Percentiles rank a stretch among this genome's conserved stretches.
Conservation (phyloP, 768 basidiomycete species). For the Psilocybe azurescens region DNA sequence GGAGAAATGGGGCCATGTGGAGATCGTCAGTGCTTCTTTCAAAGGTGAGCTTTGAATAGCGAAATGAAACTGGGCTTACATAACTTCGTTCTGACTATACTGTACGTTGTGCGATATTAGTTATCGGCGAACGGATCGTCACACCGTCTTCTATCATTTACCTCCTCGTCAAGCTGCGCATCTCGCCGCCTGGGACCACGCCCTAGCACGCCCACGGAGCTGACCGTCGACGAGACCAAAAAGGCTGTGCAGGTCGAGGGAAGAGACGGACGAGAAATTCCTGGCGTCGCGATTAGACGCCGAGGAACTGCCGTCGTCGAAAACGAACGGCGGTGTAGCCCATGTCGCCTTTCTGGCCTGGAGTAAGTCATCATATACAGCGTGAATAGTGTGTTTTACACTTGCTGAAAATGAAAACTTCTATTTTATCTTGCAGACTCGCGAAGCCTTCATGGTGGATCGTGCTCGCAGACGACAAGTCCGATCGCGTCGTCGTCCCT, state of each 20-base stretch:
- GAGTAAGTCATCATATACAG: constrained; percentile 51
- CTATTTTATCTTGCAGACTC: constrained; percentile 53
- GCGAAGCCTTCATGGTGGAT: constrained; percentile 95
- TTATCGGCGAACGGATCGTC: constrained; percentile 89
- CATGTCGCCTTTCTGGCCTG: constrained; percentile 95
- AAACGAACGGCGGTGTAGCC: constrained; percentile 55
- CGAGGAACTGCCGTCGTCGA: constrained; percentile 56
- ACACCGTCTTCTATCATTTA: constrained; percentile 90
- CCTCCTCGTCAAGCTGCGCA: constrained; percentile 81
- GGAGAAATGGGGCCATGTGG: constrained; percentile 73
- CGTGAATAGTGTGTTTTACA: background rate
- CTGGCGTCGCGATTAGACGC: constrained; percentile 63
- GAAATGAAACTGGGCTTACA: background rate
- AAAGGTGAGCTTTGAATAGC: constrained; percentile 60
- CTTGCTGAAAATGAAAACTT: background rate
- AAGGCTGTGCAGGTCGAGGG: constrained; percentile 49
- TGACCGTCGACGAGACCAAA: constrained; percentile 54
- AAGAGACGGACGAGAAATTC: constrained; percentile 74
- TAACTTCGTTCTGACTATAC: background rate
- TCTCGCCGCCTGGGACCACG: constrained; percentile 57
- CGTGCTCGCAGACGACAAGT: constrained; percentile 86
- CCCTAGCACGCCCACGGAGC: constrained; percentile 41
- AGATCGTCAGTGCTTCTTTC: constrained; percentile 84
- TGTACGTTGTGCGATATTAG: constrained; percentile 40
- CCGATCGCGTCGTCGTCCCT: constrained; percentile 84